Evolutionary conservation across 805 yeast species (phyloP).

Genomic region (Tetrapisispora namnaoensis): DNA sequence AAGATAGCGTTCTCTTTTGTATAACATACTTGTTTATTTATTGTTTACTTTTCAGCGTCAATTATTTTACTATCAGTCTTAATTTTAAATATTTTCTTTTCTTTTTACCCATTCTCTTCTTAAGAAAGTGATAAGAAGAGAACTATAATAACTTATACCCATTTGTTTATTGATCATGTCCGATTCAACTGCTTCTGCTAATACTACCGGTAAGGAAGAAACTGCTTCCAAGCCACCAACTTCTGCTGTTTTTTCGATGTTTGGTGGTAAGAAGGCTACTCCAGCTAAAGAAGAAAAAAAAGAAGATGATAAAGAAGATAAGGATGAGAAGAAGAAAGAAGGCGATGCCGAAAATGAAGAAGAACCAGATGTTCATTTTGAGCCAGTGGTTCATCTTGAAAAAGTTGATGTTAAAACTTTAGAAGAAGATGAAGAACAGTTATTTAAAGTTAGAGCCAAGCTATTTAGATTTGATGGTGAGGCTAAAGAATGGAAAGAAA

Average conservation of each 20-base stretch:
- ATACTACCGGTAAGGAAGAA: constrained; percentile 13
- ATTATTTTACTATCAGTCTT: too few relatives aligned
- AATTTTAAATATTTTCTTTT: too few relatives aligned
- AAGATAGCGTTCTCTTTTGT: too few relatives aligned
- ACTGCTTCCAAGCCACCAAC: constrained; percentile 48
- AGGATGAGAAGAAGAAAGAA: constrained; percentile 21
- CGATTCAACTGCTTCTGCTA: constrained; percentile 15
- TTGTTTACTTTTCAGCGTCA: too few relatives aligned
- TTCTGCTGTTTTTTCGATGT: constrained; percentile 84
- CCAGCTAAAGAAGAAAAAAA: constrained; percentile 31
- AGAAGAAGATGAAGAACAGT: constrained; percentile 80
- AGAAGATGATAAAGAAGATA: constrained; percentile 18
- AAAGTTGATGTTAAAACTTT: constrained; percentile 94
- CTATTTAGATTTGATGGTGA: constrained; percentile 83
- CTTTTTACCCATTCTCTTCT: too few relatives aligned
- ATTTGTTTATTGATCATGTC: constrained; percentile 12
- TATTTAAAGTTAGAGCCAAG: constrained; percentile 87
- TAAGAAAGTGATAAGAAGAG: background rate
- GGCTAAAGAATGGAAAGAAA: constrained; percentile 93
- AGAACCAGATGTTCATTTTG: constrained; percentile 67
- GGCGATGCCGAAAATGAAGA: constrained; percentile 34
- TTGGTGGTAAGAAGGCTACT: constrained; percentile 75
- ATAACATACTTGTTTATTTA: too few relatives aligned
- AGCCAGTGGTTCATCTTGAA: constrained; percentile 90
- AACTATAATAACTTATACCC: background rate